phyloP scores from a whole-genome alignment of 106 monocot genomes.

The Chionographis japonica region DNA sequence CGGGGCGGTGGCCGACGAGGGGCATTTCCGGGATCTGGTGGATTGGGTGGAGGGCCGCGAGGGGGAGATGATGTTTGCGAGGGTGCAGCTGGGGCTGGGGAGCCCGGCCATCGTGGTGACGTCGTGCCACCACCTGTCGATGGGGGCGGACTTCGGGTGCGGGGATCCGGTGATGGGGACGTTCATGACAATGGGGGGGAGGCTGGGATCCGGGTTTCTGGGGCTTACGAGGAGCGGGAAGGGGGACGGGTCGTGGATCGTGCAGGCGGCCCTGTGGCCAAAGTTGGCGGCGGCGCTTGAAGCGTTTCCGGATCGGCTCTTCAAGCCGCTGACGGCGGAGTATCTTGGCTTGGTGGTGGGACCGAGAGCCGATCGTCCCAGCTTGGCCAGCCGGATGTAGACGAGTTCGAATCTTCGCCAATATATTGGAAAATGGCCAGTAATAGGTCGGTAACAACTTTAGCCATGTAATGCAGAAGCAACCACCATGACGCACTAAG shows the following conservation, averaged over 20 bases:
- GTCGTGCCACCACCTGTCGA: constrained; percentile 13
- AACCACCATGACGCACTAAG: no score
- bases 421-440: no score
- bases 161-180: constrained; percentile 15
- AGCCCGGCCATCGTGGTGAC: constrained; percentile 14
- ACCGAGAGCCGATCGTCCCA: no score
- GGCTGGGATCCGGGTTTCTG: constrained; percentile 5
- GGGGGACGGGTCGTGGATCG: constrained; percentile 23
- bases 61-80: constrained; percentile 14
- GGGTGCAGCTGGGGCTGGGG: constrained; percentile 10
- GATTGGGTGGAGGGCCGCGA: constrained; percentile 31
- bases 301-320: constrained; percentile 6
- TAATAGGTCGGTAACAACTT: no score
- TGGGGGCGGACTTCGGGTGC: constrained; percentile 32
- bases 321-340: constrained; percentile 14
- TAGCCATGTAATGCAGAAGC: no score
- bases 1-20: constrained; percentile 13
- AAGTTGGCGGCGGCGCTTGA: constrained; percentile 15
- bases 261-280: constrained; percentile 16
- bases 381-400: no score
- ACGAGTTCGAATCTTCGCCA: no score
- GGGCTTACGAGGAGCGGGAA: background rate
- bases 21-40: constrained; percentile 27
- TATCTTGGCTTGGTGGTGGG: background rate
- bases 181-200: background rate